Base-by-base conservation (phyloP, 2,329 filamentous ascomycete species). In the Venturia effusa region DNA sequence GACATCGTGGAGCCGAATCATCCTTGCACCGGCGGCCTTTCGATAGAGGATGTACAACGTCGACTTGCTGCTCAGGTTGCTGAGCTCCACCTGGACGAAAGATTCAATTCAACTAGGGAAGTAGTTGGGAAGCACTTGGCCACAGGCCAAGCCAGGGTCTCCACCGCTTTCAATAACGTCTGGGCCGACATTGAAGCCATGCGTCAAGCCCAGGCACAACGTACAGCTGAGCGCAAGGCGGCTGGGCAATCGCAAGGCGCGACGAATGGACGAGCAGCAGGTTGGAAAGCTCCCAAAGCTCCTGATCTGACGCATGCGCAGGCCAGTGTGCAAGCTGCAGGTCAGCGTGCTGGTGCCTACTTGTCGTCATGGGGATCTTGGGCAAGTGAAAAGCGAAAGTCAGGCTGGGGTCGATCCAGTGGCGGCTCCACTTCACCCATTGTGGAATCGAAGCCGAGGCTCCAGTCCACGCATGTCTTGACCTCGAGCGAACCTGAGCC, bases 1-100 rank as follows among this genome's bases (percentile, higher is more conserved):
- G 93, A 96, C 68, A 90, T 99, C 67, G 89, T 95, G 17, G 92
- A 96, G 71, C 94, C 94, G 1, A 88, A 87, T 66, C 94, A 99
- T 74, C 94, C 94, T 3, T 97, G 90, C 73, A 92, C 92, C 0
- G 94, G 94, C 32, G 93, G 92, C 0, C 81, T 99, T 24, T 92
- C 88, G 1, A 92, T 99, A 67, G 94, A 97, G 68, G 94, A 99
- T 73, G 88, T 99, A 15, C 93, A 97, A 73, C 84, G 94, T 61
- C 84, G 94, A 30, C 83, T 99, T 40, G 87, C 91, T 41, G 89
- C 95, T 68, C 94, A 97, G 76, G 90, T 99, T 61, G 89, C 93
- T 68, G 93, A 97, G 66, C 82, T 97, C 60, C 92, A 97, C 73
- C 82, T 97, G 1, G 94, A 99, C 73, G 94, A 97, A 73, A 85